phyloP scores from a whole-genome alignment of 306 rosid genomes.

The Spatholobus suberectus region DNA sequence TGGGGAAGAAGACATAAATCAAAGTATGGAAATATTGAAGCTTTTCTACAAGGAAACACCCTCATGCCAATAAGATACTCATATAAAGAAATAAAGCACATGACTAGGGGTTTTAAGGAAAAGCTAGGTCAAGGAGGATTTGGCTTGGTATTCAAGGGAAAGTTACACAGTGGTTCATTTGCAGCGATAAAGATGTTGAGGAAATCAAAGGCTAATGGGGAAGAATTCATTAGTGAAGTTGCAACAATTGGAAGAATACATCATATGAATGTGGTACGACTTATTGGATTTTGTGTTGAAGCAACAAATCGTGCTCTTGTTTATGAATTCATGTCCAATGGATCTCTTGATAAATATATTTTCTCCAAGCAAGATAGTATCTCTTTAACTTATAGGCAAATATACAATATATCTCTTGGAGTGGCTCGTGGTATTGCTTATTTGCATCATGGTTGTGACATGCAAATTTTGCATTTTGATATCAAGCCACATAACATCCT shows the following conservation, averaged over 20 bases:
- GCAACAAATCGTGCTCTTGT: slow-evolving; percentile 16
- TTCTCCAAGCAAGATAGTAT: background rate
- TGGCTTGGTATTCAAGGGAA: slow-evolving; percentile 33
- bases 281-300: slow-evolving; percentile 5
- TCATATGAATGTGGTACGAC: background rate
- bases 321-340: slow-evolving; percentile 34
- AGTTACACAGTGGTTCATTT: slow-evolving; percentile 20
- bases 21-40: slow-evolving; percentile 27
- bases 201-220: slow-evolving; percentile 5
- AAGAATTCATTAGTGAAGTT: slow-evolving; percentile 1
- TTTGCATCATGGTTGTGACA: background rate
- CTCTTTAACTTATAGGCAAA: background rate
- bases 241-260: slow-evolving; percentile 2
- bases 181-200: slow-evolving; percentile 31
- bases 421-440: slow-evolving; percentile 33
- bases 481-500: slow-evolving; percentile 13
- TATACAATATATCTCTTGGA: slow-evolving; percentile 34
- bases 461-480: slow-evolving; percentile 15
- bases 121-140: slow-evolving; percentile 40
- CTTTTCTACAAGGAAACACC: slow-evolving; percentile 14
- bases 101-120: slow-evolving; percentile 17
- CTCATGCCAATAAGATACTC: slow-evolving; percentile 38
- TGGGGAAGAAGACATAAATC: slow-evolving; percentile 21
- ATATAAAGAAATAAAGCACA: slow-evolving; percentile 28
- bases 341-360: slow-evolving; percentile 36